phyloP scores from a whole-genome alignment of 106 monocot species.

The Dioscorea dumetorum region DNA sequence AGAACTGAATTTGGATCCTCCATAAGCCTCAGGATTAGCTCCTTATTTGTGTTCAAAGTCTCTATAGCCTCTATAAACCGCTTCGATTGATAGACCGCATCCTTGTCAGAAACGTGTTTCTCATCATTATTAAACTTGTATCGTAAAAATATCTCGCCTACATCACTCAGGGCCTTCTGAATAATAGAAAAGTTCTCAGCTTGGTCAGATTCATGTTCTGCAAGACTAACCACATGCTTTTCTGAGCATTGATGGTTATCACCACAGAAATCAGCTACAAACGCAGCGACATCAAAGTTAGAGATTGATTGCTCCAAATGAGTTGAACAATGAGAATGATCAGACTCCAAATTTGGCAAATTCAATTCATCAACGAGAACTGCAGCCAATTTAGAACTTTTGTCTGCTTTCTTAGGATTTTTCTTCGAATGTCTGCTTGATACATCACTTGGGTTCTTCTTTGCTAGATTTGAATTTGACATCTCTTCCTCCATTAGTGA shows the following conservation, averaged over 20 bases:
- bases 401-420: constrained; percentile 12
- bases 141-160: constrained; percentile 18
- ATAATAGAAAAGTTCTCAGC: constrained; percentile 18
- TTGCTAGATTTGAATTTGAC: constrained; percentile 18
- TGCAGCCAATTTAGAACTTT: constrained; percentile 6
- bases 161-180: constrained; percentile 31
- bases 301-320: constrained; percentile 22
- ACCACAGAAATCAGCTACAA: constrained; percentile 43
- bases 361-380: constrained; percentile 5
- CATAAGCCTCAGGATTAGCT: constrained; percentile 45
- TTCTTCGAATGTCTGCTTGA: constrained; percentile 6
- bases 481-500: constrained; percentile 61
- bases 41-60: constrained; percentile 49
- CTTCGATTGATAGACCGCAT: constrained; percentile 21
- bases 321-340: constrained; percentile 14
- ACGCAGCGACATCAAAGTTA: constrained; percentile 29
- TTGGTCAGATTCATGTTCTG: constrained; percentile 12
- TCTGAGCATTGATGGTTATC: constrained; percentile 16
- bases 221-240: constrained; percentile 7
- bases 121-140: constrained; percentile 14
- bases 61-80: constrained; percentile 56
- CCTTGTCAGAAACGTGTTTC: neutral
- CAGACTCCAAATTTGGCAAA: constrained; percentile 4
- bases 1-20: constrained; percentile 42
- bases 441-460: constrained; percentile 17